These are phyloP conservation scores for Prunus yedoensis DNA, from an alignment of 331 rosid genomes.

Conservation along the genomic window DNA sequence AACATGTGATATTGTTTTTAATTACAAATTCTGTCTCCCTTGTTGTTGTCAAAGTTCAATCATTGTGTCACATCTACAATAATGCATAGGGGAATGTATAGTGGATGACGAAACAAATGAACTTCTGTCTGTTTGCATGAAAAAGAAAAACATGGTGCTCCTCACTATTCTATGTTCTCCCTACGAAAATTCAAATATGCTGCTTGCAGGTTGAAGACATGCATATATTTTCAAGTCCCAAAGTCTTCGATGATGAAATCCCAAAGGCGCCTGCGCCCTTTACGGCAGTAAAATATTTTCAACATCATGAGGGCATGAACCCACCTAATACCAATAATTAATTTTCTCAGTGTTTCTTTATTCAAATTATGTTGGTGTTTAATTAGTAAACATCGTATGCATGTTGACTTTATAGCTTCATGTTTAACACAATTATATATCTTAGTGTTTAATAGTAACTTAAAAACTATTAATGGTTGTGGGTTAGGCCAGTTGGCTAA, in stretches of 20 bases:
- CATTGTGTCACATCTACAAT: constrained; percentile 1
- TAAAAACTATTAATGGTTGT: no score
- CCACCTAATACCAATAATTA: neutral
- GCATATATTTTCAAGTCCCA: no score
- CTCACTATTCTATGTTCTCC: no score
- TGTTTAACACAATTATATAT: neutral
- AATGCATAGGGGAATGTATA: neutral
- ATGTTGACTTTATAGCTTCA: neutral
- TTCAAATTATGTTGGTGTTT: neutral
- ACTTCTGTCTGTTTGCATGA: no score
- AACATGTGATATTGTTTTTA: neutral
- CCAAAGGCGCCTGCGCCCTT: no score
- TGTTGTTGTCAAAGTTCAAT: neutral
- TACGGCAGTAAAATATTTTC: neutral
- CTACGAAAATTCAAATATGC: no score
- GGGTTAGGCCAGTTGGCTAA: no score
- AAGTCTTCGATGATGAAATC: no score
- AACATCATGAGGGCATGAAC: neutral
- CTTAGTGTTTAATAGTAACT: no score
- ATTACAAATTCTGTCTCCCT: neutral
- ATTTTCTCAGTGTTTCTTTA: no score
- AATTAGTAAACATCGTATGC: neutral
- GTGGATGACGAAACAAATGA: neutral
- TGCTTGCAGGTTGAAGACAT: neutral
- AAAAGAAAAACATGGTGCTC: no score